These are phyloP conservation scores for Stentor roeselii DNA, from an alignment of 73 alveolate genomes.

Conservation along the genomic window DNA sequence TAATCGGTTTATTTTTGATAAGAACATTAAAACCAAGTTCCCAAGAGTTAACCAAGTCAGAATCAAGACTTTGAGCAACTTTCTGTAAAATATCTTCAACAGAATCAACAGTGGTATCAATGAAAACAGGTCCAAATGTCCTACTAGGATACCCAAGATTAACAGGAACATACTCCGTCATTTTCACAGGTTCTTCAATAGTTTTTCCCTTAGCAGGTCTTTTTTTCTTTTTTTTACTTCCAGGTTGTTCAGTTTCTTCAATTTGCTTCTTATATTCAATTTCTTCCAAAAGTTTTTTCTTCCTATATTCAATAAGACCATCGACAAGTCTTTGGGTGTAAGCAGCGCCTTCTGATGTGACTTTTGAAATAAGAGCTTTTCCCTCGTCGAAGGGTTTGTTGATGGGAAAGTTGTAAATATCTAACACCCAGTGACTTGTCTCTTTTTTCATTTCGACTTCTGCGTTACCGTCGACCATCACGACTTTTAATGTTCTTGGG, in stretches of 20 bases:
- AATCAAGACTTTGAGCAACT: neutral
- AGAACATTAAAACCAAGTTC: neutral
- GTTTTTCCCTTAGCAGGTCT: neutral
- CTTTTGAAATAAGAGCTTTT: neutral
- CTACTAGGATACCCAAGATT: neutral
- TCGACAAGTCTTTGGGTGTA: neutral
- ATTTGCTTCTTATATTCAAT: slow-evolving; percentile 19
- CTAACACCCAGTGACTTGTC: neutral
- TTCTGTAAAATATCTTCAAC: neutral
- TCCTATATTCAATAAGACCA: neutral
- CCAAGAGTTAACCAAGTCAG: neutral
- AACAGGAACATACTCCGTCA: slow-evolving; percentile 15
- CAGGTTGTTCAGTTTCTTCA: slow-evolving; percentile 20
- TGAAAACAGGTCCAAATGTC: neutral
- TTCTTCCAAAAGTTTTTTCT: neutral
- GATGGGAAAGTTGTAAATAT: slow-evolving; percentile 4
- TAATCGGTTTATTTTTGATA: neutral
- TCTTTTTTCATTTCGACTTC: neutral
- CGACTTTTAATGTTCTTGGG: neutral
- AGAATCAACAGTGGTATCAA: neutral
- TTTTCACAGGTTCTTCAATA: slow-evolving; percentile 20
- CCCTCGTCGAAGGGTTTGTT: neutral
- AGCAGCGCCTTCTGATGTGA: neutral
- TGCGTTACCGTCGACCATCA: neutral
- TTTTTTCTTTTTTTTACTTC: slow-evolving; percentile 8